Conservation (phyloP, 2,329 filamentous ascomycete genomes). For the Tothia fuscella region DNA sequence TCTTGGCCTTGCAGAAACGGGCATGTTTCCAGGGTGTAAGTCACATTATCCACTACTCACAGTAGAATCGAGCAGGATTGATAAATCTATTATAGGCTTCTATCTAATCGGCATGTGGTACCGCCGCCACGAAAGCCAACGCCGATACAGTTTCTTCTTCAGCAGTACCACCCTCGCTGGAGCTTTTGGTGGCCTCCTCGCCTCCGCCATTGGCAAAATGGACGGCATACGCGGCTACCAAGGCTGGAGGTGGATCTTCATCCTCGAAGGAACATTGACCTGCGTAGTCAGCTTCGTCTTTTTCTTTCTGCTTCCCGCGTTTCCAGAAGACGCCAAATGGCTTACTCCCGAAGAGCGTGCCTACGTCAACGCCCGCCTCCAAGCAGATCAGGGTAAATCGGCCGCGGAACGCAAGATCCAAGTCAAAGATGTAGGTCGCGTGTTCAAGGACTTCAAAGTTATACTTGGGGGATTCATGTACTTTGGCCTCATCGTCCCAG, state of each 20-base stretch:
- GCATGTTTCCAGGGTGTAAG: conserved; percentile 55
- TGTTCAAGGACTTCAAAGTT: conserved; percentile 39
- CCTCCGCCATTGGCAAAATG: conserved; percentile 84
- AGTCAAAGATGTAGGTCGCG: conserved; percentile 28
- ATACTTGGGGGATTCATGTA: conserved; percentile 40
- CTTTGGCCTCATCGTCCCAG: conserved; percentile 25
- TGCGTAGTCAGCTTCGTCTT: conserved; percentile 32
- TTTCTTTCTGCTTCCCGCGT: conserved; percentile 37
- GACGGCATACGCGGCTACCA: conserved; percentile 53
- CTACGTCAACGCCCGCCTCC: conserved; percentile 35
- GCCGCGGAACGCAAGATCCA: conserved; percentile 33
- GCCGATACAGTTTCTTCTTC: conserved; percentile 91
- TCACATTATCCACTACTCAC: too few relatives aligned
- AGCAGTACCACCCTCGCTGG: conserved; percentile 66
- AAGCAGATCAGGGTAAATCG: conserved; percentile 35
- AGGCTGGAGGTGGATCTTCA: conserved; percentile 58
- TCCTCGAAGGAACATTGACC: conserved; percentile 47
- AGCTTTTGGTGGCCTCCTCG: conserved; percentile 77
- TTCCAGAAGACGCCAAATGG: conserved; percentile 39
- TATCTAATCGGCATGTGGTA: conserved; percentile 87
- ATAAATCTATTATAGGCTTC: conserved; percentile 25
- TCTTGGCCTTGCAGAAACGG: conserved; percentile 49
- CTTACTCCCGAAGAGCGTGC: conserved; percentile 32
- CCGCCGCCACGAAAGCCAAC: conserved; percentile 73
- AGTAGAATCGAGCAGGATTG: background rate